Conservation (phyloP, 441 rosid genomes). For the Geranium incanum region DNA sequence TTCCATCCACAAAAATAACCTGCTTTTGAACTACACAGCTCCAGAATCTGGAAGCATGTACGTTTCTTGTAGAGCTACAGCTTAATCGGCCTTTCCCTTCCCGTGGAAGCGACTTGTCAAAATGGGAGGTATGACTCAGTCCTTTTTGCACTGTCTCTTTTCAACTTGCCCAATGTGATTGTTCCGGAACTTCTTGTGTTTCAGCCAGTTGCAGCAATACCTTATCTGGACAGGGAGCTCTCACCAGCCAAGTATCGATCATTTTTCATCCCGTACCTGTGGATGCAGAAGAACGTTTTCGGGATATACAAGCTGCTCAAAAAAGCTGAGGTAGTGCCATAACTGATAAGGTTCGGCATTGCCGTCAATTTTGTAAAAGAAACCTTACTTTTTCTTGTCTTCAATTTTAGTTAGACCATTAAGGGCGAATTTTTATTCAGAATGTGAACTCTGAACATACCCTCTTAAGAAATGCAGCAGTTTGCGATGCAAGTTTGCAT, state of each 20-base stretch:
- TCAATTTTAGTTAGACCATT: too few relatives aligned
- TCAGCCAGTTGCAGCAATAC: constrained; percentile 72
- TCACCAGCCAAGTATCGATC: constrained; percentile 77
- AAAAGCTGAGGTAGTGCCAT: neutral
- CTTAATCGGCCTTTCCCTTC: constrained; percentile 58
- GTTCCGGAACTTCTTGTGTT: constrained; percentile 9
- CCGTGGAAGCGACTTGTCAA: constrained; percentile 73
- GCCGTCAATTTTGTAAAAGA: neutral
- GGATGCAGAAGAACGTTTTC: constrained; percentile 80
- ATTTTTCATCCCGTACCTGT: constrained; percentile 73
- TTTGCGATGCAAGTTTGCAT: too few relatives aligned
- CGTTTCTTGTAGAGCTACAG: constrained; percentile 82
- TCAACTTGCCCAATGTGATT: neutral
- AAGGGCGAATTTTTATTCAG: neutral
- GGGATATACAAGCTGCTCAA: constrained; percentile 66
- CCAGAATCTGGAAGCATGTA: constrained; percentile 54
- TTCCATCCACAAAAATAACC: neutral
- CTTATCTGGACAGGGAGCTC: constrained; percentile 79
- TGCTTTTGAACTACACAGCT: constrained; percentile 37
- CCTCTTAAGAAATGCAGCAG: too few relatives aligned
- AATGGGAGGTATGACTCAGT: constrained; percentile 62
- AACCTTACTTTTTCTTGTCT: neutral
- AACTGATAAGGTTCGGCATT: neutral
- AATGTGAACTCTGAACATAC: too few relatives aligned
- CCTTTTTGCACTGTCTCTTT: neutral